Percentiles rank a stretch among this genome's conserved stretches.
Conservation (phyloP, 306 rosid species). For the Inga laurina region DNA sequence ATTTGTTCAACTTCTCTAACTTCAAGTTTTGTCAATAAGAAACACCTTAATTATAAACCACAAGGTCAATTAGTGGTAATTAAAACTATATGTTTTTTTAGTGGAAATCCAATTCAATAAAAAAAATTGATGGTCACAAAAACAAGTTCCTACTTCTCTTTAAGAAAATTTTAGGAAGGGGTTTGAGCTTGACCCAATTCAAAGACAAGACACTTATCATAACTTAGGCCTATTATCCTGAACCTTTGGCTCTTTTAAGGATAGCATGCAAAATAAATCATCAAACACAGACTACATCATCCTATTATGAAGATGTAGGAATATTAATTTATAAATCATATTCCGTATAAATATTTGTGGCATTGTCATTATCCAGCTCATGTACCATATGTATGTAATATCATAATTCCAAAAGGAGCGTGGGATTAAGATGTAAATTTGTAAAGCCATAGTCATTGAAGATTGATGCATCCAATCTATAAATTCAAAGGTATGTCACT, state of each 20-base stretch:
- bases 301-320: not conserved
- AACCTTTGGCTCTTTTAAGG: too few relatives aligned
- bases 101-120: not conserved
- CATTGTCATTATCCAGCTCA: not conserved
- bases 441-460: not conserved
- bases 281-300: too few relatives aligned
- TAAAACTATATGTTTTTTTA: not conserved
- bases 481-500: not conserved
- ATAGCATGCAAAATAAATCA: not conserved
- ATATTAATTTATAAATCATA: not conserved
- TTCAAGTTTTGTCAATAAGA: not conserved
- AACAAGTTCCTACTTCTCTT: too few relatives aligned
- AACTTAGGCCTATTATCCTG: too few relatives aligned
- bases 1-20: not conserved
- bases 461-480: not conserved
- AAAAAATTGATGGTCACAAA: too few relatives aligned
- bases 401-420: not conserved
- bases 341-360: not conserved
- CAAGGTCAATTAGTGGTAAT: not conserved
- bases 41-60: not conserved
- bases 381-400: not conserved
- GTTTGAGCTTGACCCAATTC: too few relatives aligned
- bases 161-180: too few relatives aligned
- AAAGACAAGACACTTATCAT: fast-evolving
- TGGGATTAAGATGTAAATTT: too few relatives aligned